Percentiles rank a stretch among this genome's conserved stretches.
These are phyloP conservation scores for Fusarium piperis DNA, from an alignment of 2,329 filamentous ascomycete genomes.

Conservation along the genomic window DNA sequence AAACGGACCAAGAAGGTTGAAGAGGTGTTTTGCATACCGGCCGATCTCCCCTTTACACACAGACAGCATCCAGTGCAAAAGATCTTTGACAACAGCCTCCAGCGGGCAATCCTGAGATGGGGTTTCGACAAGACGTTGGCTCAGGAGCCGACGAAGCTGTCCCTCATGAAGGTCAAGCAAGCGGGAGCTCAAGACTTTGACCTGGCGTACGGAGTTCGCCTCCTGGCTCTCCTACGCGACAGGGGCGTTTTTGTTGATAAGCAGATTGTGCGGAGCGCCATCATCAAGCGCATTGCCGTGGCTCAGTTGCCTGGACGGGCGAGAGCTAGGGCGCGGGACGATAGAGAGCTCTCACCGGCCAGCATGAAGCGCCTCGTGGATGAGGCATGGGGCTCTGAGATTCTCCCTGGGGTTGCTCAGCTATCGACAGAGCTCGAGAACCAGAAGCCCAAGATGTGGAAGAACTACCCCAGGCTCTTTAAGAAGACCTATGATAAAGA, in stretches of 20 bases:
- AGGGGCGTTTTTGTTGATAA: slow-evolving; percentile 49
- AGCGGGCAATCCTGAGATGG: slow-evolving; percentile 56
- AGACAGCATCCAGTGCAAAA: slow-evolving; percentile 58
- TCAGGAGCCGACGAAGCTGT: slow-evolving; percentile 20
- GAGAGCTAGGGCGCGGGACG: slow-evolving; percentile 44
- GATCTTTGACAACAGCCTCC: slow-evolving; percentile 55
- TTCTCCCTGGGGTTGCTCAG: slow-evolving; percentile 39
- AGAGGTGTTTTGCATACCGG: slow-evolving; percentile 42
- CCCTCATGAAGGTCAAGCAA: slow-evolving; percentile 17
- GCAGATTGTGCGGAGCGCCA: slow-evolving; percentile 43
- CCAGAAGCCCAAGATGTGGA: slow-evolving; percentile 45
- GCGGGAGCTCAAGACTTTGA: slow-evolving; percentile 42
- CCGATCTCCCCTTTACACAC: slow-evolving; percentile 54
- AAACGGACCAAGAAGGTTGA: not conserved
- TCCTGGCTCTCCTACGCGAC: slow-evolving; percentile 48
- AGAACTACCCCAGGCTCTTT: slow-evolving; percentile 43
- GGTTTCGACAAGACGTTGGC: slow-evolving; percentile 54
- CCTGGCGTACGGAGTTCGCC: slow-evolving; percentile 49
- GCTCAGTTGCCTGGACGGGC: slow-evolving; percentile 42
- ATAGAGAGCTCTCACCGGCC: slow-evolving; percentile 43
- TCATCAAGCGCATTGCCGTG: slow-evolving; percentile 45
- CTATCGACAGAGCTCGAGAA: slow-evolving; percentile 43
- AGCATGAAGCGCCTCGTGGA: slow-evolving; percentile 47
- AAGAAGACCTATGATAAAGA: slow-evolving; percentile 40
- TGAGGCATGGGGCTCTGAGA: slow-evolving; percentile 47